phyloP scores from a whole-genome alignment of 2,329 filamentous ascomycete genomes.

The Pseudomassariella vexata region DNA sequence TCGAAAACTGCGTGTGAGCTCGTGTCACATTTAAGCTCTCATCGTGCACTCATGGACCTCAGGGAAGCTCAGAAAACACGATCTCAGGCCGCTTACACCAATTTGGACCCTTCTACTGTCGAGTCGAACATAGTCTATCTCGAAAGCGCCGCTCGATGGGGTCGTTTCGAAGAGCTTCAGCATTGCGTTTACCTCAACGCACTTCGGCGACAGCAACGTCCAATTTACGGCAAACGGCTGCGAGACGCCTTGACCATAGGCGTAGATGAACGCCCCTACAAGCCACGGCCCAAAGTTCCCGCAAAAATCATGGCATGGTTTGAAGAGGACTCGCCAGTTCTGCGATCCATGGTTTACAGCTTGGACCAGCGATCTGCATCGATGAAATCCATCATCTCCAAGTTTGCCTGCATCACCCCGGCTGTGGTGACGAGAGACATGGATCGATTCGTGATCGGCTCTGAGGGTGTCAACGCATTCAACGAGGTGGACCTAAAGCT shows the following conservation, averaged over 20 bases:
- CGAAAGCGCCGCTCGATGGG: slow-evolving; percentile 64
- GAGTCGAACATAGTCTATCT: slow-evolving; percentile 66
- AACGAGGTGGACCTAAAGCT: slow-evolving; percentile 51
- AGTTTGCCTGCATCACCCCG: slow-evolving; percentile 90
- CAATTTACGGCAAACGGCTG: slow-evolving; percentile 76
- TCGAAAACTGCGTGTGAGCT: slow-evolving; percentile 49
- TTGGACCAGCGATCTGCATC: slow-evolving; percentile 66
- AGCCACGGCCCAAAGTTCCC: slow-evolving; percentile 55
- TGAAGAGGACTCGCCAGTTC: slow-evolving; percentile 58
- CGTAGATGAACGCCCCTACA: slow-evolving; percentile 51
- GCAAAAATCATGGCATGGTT: slow-evolving; percentile 68
- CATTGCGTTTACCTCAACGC: slow-evolving; percentile 77
- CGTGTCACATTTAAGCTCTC: slow-evolving; percentile 63
- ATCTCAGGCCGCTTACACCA: slow-evolving; percentile 48
- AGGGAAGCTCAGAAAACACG: slow-evolving; percentile 63
- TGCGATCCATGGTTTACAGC: slow-evolving; percentile 66
- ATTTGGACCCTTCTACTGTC: slow-evolving; percentile 61
- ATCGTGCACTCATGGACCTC: slow-evolving; percentile 62
- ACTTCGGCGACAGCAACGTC: slow-evolving; percentile 71
- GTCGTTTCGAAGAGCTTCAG: slow-evolving; percentile 71
- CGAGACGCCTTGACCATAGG: slow-evolving; percentile 68
- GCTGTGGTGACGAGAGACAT: slow-evolving; percentile 79
- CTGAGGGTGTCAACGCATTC: slow-evolving; percentile 49
- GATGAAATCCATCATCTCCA: slow-evolving; percentile 71
- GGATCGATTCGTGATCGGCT: slow-evolving; percentile 60